Evolutionary conservation across 2,329 filamentous ascomycete species (phyloP).

Genomic region (Colletotrichum eremochloae): DNA sequence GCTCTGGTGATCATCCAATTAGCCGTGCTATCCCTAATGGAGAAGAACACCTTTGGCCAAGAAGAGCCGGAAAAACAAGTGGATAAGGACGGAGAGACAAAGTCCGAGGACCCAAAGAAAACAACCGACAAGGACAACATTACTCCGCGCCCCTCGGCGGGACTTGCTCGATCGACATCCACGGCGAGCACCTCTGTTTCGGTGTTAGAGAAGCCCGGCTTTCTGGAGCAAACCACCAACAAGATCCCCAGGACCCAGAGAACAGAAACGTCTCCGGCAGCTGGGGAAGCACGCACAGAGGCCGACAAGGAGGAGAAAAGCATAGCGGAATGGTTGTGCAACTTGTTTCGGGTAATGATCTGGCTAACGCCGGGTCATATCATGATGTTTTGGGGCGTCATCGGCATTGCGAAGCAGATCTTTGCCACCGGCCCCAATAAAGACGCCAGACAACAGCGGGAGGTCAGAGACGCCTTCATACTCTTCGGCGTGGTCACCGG

Average conservation of each 20-base stretch:
- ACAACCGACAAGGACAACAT: background rate
- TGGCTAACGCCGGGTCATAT: background rate
- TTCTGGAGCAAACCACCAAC: background rate
- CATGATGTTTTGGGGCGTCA: background rate
- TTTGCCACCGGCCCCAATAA: background rate
- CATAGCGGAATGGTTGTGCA: background rate
- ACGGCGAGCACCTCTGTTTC: background rate
- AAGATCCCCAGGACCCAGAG: background rate
- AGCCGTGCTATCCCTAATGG: background rate
- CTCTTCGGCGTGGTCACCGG: background rate
- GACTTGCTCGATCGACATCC: background rate
- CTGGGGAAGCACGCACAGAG: background rate
- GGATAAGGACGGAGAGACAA: too few species aligned
- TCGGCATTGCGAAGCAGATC: background rate
- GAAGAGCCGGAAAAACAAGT: background rate
- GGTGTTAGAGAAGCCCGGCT: background rate
- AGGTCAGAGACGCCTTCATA: background rate
- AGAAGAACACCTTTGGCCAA: background rate
- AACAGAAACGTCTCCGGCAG: background rate
- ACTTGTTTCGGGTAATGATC: background rate
- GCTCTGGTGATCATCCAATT: background rate
- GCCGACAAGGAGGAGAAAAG: background rate
- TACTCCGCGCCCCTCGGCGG: background rate
- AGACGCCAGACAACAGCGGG: background rate
- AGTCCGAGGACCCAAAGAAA: rapidly evolving